These are phyloP conservation scores for Fusarium bactridioides DNA, from an alignment of 2,329 filamentous ascomycete genomes.

Conservation along the genomic window DNA sequence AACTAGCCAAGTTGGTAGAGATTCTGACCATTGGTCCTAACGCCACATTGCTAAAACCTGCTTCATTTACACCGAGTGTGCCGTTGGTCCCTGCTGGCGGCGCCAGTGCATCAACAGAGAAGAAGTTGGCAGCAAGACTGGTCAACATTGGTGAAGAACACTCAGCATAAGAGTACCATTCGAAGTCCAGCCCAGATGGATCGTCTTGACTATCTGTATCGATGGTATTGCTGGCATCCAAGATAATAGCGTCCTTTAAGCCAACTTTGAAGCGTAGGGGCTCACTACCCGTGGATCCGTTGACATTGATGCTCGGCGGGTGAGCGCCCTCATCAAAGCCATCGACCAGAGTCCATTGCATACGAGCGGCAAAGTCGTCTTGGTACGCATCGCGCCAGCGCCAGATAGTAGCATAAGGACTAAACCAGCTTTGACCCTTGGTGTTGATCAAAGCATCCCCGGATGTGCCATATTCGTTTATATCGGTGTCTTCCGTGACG, in stretches of 20 bases:
- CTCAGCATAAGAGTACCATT: slow-evolving; percentile 11
- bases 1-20: not conserved
- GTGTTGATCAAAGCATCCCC: not conserved
- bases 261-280: not conserved
- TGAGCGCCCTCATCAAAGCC: not conserved
- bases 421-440: not conserved
- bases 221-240: not conserved
- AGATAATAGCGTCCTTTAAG: not conserved
- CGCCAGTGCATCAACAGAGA: not conserved
- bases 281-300: not conserved
- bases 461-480: slow-evolving; percentile 10
- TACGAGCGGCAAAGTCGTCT: slow-evolving; percentile 14
- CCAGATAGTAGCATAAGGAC: slow-evolving; percentile 10
- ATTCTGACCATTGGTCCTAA: not conserved
- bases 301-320: not conserved
- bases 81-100: not conserved
- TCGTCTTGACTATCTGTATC: not conserved
- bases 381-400: slow-evolving; percentile 17
- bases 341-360: slow-evolving; percentile 4
- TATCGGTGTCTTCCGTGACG: not conserved
- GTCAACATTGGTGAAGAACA: not conserved
- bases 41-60: slow-evolving; percentile 1
- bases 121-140: not conserved
- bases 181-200: not conserved
- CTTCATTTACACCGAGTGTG: not conserved